Percentiles rank a stretch among this genome's conserved stretches.
These are phyloP conservation scores for Populus hybrid DNA, from an alignment of 441 rosid genomes.

Conservation along the genomic window DNA sequence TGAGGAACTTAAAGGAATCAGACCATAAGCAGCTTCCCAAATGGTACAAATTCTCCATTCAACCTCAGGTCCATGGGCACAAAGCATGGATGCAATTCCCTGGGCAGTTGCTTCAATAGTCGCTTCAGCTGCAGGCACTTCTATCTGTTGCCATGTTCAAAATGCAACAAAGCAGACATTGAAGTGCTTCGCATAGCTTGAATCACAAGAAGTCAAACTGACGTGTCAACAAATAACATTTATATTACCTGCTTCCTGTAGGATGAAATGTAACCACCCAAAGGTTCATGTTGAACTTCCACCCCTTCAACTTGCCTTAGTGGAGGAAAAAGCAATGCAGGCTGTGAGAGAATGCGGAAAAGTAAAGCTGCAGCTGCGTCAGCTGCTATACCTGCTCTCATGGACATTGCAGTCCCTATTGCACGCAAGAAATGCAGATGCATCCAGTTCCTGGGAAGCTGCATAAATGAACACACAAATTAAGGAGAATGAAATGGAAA, in stretches of 20 bases:
- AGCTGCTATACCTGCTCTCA: conserved; percentile 98
- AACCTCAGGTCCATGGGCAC: conserved; percentile 99
- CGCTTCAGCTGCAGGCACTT: conserved; percentile 97
- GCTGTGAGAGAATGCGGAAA: conserved; percentile 92
- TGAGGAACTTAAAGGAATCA: conserved; percentile 94
- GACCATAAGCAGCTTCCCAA: conserved; percentile 99
- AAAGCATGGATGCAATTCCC: conserved; percentile 99
- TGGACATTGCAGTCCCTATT: conserved; percentile 97
- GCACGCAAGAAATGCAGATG: conserved; percentile 99
- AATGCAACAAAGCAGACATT: neutral
- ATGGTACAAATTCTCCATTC: conserved; percentile 99
- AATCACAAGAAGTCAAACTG: conserved; percentile 13
- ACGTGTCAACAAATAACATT: conserved; percentile 12
- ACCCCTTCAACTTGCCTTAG: conserved; percentile 90
- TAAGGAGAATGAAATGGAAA: neutral
- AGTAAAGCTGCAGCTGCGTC: conserved; percentile 99
- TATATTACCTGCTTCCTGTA: conserved; percentile 82
- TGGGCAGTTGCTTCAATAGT: conserved; percentile 99
- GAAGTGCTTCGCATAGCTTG: conserved; percentile 9
- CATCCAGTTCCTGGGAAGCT: conserved; percentile 99
- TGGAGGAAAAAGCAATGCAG: conserved; percentile 99
- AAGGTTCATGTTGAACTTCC: conserved; percentile 70
- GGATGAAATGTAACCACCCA: conserved; percentile 73
- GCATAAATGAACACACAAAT: conserved; percentile 33
- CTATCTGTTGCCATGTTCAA: conserved; percentile 52